A percentile compares a stretch with the other conserved stretches of the same genome.
Evolutionary conservation across 768 basidiomycete genomes (phyloP).

Genomic region (Lentinus brumalis): DNA sequence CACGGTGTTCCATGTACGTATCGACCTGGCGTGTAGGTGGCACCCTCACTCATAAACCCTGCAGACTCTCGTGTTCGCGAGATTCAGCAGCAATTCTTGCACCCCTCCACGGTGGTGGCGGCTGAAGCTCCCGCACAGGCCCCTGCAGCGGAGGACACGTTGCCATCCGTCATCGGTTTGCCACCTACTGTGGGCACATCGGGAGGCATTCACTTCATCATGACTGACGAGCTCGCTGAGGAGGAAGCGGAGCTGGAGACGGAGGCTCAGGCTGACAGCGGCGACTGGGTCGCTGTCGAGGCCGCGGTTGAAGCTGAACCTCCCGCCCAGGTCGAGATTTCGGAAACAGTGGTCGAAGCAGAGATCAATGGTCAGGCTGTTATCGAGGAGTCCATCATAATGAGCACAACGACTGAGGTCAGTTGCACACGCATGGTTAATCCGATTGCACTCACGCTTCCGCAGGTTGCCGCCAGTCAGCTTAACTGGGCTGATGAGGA

Average conservation of each 20-base stretch:
- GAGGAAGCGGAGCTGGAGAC: slow-evolving; percentile 27
- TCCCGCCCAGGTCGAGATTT: slow-evolving; percentile 23
- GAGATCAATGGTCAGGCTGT: slow-evolving; percentile 27
- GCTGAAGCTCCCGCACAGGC: background rate
- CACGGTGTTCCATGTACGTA: slow-evolving; percentile 66
- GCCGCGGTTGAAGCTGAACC: slow-evolving; percentile 28
- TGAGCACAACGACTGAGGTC: slow-evolving; percentile 28
- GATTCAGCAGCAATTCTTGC: slow-evolving; percentile 54
- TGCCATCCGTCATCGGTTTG: slow-evolving; percentile 41
- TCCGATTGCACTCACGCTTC: background rate
- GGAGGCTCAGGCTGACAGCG: slow-evolving; percentile 12
- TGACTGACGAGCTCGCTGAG: slow-evolving; percentile 75
- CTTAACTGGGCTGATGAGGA: slow-evolving; percentile 87
- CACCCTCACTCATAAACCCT: slow-evolving; percentile 3
- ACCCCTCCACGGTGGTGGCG: slow-evolving; percentile 40
- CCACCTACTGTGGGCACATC: slow-evolving; percentile 41
- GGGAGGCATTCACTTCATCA: slow-evolving; percentile 77
- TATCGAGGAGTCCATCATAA: slow-evolving; percentile 26
- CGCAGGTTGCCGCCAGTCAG: slow-evolving; percentile 30
- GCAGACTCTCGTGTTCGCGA: slow-evolving; percentile 64
- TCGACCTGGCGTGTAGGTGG: background rate
- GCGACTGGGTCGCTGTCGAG: slow-evolving; percentile 46
- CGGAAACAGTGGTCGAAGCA: slow-evolving; percentile 21
- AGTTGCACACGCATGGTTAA: background rate
- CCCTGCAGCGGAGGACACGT: slow-evolving; percentile 5